Evolutionary conservation across 257 asterid species (phyloP).

Genomic region (Voacanga thouarsii): DNA sequence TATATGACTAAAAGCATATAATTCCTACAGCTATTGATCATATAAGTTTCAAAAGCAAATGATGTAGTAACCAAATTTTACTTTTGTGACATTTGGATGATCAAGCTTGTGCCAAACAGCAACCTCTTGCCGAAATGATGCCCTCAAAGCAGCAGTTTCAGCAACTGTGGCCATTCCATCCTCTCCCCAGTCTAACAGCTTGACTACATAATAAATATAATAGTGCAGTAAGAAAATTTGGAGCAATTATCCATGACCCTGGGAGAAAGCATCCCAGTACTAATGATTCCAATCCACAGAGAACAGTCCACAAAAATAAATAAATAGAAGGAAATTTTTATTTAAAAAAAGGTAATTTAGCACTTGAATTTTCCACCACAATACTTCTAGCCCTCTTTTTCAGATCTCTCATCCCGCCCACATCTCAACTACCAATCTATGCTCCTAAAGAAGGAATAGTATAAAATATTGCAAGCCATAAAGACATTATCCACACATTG

Average conservation of each 20-base stretch:
- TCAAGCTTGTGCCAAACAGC: slow-evolving; percentile 75
- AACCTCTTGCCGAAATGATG: slow-evolving; percentile 58
- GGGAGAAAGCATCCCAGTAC: not conserved
- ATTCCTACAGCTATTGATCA: not conserved
- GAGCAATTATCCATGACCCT: not conserved
- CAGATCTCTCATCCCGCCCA: not conserved
- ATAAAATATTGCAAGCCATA: not conserved
- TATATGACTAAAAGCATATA: not conserved
- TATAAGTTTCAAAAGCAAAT: not conserved
- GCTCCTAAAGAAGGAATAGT: not conserved
- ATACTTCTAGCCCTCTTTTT: not conserved
- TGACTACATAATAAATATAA: slow-evolving; percentile 37
- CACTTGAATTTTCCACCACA: not conserved
- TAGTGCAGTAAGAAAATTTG: slow-evolving; percentile 7
- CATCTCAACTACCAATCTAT: not conserved
- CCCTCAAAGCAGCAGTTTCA: slow-evolving; percentile 50
- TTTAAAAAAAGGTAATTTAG: not conserved
- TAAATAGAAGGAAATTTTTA: not conserved
- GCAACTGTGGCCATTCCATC: slow-evolving; percentile 58
- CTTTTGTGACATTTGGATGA: slow-evolving; percentile 49
- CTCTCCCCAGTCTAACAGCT: slow-evolving; percentile 74
- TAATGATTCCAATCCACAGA: not conserved
- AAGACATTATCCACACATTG: not conserved
- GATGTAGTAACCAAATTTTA: slow-evolving; percentile 2
- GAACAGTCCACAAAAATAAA: not conserved